Evolutionary conservation across 495 filamentous ascomycete genomes (phyloP).

Genomic region (Aspergillus sclerotiicarbonarius): DNA sequence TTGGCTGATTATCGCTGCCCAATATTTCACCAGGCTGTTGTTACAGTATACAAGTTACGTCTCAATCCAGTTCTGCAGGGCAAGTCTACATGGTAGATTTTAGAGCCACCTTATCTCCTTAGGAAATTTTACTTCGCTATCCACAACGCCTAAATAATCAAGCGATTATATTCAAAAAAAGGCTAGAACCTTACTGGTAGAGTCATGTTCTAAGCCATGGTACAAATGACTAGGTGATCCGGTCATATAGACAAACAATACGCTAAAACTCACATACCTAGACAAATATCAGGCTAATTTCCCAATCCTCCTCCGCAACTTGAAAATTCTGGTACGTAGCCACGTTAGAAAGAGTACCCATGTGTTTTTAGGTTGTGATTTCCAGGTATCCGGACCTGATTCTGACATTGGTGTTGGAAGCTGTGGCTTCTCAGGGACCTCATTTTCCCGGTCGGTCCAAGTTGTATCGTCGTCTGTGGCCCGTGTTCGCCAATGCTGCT

Average conservation of each 20-base stretch:
- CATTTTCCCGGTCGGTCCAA: constrained; percentile 9
- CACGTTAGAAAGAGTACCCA: constrained; percentile 51
- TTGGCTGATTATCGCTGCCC: too few relatives aligned
- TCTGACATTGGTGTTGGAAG: constrained; percentile 9
- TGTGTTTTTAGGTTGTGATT: constrained; percentile 40
- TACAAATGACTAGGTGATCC: too few relatives aligned
- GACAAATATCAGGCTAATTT: constrained; percentile 25
- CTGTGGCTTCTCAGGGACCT: constrained; percentile 6
- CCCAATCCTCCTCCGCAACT: constrained; percentile 38
- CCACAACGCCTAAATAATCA: too few relatives aligned
- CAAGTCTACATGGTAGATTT: too few relatives aligned
- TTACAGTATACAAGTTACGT: too few relatives aligned
- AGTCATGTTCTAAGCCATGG: too few relatives aligned
- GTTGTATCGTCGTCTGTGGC: constrained; percentile 21
- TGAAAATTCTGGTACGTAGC: constrained; percentile 47
- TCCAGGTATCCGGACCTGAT: constrained; percentile 25
- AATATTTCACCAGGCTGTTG: too few relatives aligned
- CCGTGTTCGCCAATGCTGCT: constrained; percentile 25
- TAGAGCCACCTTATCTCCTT: too few relatives aligned
- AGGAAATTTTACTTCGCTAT: too few relatives aligned
- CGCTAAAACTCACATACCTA: background rate
- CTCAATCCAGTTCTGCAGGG: too few relatives aligned
- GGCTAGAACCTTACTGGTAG: too few relatives aligned
- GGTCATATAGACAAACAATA: background rate
- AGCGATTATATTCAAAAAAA: too few relatives aligned